phyloP scores from a whole-genome alignment of 306 rosid genomes.

The Canavalia gladiata region DNA sequence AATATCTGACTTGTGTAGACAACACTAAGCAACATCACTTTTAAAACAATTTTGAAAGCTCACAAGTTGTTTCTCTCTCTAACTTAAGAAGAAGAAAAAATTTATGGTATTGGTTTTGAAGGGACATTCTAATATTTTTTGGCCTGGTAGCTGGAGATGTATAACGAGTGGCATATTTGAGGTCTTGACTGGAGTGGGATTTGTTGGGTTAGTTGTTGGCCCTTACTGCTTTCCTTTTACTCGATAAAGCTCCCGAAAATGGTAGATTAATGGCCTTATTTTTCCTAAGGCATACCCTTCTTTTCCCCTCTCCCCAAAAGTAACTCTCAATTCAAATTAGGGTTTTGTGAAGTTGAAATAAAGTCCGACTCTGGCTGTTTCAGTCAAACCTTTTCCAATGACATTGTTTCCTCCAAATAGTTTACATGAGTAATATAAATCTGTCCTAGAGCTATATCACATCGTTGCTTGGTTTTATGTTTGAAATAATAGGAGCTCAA shows the following conservation, averaged over 20 bases:
- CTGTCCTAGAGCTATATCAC: not conserved
- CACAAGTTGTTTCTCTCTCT: not conserved
- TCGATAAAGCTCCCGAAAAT: slow-evolving; percentile 9
- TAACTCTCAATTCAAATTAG: not conserved
- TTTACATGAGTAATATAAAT: slow-evolving; percentile 4
- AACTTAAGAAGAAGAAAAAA: not conserved
- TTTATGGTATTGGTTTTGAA: slow-evolving; percentile 41
- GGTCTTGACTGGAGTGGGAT: slow-evolving; percentile 22
- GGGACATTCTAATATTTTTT: slow-evolving; percentile 19
- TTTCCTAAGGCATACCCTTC: not conserved
- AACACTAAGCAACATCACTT: not conserved
- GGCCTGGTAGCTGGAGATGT: slow-evolving; percentile 31
- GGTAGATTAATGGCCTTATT: not conserved
- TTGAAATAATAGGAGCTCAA: slow-evolving; percentile 76
- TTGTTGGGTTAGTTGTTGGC: slow-evolving; percentile 12
- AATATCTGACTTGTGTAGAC: not conserved
- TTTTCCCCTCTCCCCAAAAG: not conserved
- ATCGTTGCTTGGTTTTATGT: slow-evolving; percentile 40
- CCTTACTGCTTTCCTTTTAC: not conserved
- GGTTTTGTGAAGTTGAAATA: slow-evolving; percentile 24
- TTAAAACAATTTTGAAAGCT: not conserved
- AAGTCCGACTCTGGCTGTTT: slow-evolving; percentile 23
- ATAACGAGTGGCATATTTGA: slow-evolving; percentile 27
- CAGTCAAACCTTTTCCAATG: slow-evolving; percentile 21
- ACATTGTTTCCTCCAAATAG: slow-evolving; percentile 5